These are phyloP conservation scores for Emergomyces orientalis DNA, from an alignment of 2,329 filamentous ascomycete genomes.

Conservation along the genomic window DNA sequence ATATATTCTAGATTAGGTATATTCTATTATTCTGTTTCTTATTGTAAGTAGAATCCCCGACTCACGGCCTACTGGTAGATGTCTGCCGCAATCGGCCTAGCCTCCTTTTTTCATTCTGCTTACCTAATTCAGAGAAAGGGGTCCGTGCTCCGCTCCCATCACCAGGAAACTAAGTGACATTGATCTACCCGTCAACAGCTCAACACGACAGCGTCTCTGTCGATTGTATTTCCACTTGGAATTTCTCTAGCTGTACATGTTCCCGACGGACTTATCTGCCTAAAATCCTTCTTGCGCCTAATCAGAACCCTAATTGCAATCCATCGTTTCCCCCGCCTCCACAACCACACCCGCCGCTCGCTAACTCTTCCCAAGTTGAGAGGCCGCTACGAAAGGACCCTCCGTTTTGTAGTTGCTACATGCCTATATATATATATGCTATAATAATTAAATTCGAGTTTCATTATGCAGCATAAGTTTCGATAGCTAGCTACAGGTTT, in stretches of 20 bases:
- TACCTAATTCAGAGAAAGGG: too few relatives aligned
- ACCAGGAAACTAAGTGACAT: too few relatives aligned
- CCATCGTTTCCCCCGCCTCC: too few relatives aligned
- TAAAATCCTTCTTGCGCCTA: background rate
- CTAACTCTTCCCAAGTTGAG: background rate
- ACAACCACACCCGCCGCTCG: background rate
- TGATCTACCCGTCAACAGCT: too few relatives aligned
- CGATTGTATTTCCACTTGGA: background rate
- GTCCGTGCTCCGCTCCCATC: too few relatives aligned
- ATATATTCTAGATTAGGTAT: too few relatives aligned
- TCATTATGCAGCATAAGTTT: slow-evolving; percentile 4
- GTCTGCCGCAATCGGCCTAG: too few relatives aligned
- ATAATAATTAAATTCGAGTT: background rate
- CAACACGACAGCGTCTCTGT: too few relatives aligned
- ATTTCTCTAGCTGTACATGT: background rate
- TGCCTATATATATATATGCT: background rate
- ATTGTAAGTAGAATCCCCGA: too few relatives aligned
- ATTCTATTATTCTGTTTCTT: too few relatives aligned
- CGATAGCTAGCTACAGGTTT: background rate
- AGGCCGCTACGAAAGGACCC: background rate
- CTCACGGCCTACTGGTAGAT: too few relatives aligned
- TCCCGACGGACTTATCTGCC: background rate
- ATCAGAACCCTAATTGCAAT: background rate
- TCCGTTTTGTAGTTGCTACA: background rate
- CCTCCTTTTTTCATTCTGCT: too few relatives aligned